These are phyloP conservation scores for Acanthamoeba castellanii DNA, from an alignment of 208 protist genomes.

Conservation along the genomic window DNA sequence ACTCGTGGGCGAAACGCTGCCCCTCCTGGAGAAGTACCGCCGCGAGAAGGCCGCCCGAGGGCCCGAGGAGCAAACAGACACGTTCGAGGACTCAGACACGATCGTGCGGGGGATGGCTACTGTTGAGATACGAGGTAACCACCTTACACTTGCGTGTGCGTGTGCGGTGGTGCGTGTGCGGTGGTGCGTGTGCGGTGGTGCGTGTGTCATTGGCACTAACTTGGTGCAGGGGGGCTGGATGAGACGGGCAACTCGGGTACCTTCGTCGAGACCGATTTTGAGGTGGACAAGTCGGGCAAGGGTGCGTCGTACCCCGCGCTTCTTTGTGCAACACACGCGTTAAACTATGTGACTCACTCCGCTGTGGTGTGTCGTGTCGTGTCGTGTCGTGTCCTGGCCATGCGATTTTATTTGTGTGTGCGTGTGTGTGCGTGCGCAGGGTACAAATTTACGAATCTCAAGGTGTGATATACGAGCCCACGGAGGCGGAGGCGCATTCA, in stretches of 20 bases:
- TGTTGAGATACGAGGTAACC: slow-evolving; percentile 67
- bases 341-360: not conserved
- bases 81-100: slow-evolving; percentile 63
- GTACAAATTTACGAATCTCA: slow-evolving; percentile 44
- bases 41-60: slow-evolving; percentile 68
- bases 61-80: slow-evolving; percentile 46
- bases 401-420: not conserved
- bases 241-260: slow-evolving; percentile 47
- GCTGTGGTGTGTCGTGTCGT: not conserved
- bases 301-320: not conserved
- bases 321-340: not conserved
- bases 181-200: too few relatives aligned
- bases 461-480: not conserved
- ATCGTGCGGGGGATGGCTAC: slow-evolving; percentile 61
- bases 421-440: not conserved
- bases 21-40: slow-evolving; percentile 48
- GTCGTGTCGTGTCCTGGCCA: not conserved
- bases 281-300: slow-evolving; percentile 35
- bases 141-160: not conserved
- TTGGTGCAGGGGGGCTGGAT: not conserved
- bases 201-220: not conserved
- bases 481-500: not conserved
- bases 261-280: slow-evolving; percentile 67
- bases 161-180: not conserved
- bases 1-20: slow-evolving; percentile 38